Percentiles rank a stretch among this genome's conserved stretches.
phyloP scores from a whole-genome alignment of 345 rosid genomes.

The Cardiospermum halicacabum region DNA sequence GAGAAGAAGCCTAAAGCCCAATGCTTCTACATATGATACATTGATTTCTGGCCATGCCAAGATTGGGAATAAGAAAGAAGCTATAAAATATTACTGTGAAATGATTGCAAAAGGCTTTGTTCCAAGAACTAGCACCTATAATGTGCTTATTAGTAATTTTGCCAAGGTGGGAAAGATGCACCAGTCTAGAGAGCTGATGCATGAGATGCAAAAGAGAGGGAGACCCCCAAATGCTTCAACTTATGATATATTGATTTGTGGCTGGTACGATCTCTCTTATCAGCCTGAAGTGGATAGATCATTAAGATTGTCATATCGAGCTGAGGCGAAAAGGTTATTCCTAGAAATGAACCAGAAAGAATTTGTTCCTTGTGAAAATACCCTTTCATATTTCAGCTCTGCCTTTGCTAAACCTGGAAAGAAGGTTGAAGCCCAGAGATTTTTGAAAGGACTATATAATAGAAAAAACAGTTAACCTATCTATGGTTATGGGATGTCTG shows the following conservation, averaged over 20 bases:
- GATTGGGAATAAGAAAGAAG: constrained; percentile 64
- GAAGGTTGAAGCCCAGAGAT: constrained; percentile 46
- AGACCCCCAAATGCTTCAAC: constrained; percentile 62
- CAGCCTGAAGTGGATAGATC: constrained; percentile 45
- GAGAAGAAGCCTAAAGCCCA: constrained; percentile 47
- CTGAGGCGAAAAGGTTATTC: constrained; percentile 56
- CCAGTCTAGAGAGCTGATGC: constrained; percentile 69
- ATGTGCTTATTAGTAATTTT: constrained; percentile 62
- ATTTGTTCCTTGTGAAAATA: constrained; percentile 52
- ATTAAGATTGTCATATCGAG: constrained; percentile 38
- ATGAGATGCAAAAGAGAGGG: constrained; percentile 69
- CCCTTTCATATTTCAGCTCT: constrained; percentile 54
- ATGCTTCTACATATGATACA: constrained; percentile 61
- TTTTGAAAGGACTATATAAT: constrained; percentile 46
- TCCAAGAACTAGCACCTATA: constrained; percentile 71
- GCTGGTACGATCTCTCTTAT: constrained; percentile 58
- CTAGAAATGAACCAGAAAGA: constrained; percentile 67
- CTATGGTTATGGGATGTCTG: background rate
- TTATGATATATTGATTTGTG: constrained; percentile 65
- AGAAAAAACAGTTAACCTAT: constrained; percentile 26
- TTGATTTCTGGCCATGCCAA: constrained; percentile 64
- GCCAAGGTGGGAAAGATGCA: constrained; percentile 65
- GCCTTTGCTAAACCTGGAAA: constrained; percentile 61
- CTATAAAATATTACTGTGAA: constrained; percentile 58
- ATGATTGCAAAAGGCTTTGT: constrained; percentile 73